These are phyloP conservation scores for Cyclotella atomus DNA, from an alignment of 108 stramenopile species.

Conservation along the genomic window DNA sequence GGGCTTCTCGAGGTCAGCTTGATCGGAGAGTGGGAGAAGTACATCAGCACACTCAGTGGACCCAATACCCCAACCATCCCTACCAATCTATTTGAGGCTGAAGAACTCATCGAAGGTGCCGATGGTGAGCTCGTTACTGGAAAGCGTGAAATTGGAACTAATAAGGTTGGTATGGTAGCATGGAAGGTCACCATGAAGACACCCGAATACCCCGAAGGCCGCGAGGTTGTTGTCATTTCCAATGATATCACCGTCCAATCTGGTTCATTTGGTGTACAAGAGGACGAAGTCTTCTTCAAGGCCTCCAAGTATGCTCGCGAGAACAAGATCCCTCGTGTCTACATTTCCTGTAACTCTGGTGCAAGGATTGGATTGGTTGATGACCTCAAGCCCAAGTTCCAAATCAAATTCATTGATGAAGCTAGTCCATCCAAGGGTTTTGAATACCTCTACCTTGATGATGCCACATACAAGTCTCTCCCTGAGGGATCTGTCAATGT, in stretches of 20 bases:
- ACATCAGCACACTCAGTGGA: slow-evolving; percentile 60
- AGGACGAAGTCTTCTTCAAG: slow-evolving; percentile 95
- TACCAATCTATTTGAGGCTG: slow-evolving; percentile 62
- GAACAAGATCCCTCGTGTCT: slow-evolving; percentile 91
- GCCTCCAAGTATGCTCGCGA: slow-evolving; percentile 92
- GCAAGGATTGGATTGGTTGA: slow-evolving; percentile 98
- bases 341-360: slow-evolving; percentile 97
- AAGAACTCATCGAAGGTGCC: slow-evolving; percentile 80
- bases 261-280: slow-evolving; percentile 96
- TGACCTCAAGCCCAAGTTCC: slow-evolving; percentile 95
- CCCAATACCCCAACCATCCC: slow-evolving; percentile 60
- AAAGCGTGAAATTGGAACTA: slow-evolving; percentile 88
- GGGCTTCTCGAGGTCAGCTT: slow-evolving; percentile 94
- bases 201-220: slow-evolving; percentile 97
- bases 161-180: slow-evolving; percentile 97
- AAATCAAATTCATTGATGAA: slow-evolving; percentile 92
- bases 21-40: slow-evolving; percentile 79
- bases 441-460: slow-evolving; percentile 95
- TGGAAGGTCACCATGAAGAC: slow-evolving; percentile 94
- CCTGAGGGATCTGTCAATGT: slow-evolving; percentile 91
- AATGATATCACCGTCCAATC: slow-evolving; percentile 99
- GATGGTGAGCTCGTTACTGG: slow-evolving; percentile 80
- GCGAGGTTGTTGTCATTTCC: slow-evolving; percentile 94
- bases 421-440: slow-evolving; percentile 92
- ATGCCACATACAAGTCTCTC: slow-evolving; percentile 90